phyloP scores from a whole-genome alignment of 2,329 filamentous ascomycete genomes.

The Anisogramma anomala region DNA sequence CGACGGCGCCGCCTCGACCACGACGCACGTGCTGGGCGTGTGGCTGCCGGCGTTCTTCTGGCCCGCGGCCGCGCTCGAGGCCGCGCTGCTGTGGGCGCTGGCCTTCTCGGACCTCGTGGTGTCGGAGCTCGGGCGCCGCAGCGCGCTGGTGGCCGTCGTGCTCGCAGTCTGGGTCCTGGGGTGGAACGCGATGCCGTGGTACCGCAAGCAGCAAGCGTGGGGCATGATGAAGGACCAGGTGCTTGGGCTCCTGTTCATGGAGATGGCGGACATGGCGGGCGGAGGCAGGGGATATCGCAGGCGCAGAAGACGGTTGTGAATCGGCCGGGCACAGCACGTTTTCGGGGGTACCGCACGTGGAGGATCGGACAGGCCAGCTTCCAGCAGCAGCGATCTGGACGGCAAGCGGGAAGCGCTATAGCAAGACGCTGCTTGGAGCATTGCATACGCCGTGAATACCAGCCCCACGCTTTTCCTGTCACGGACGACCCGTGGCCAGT shows the following conservation, averaged over 20 bases:
- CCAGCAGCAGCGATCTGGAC: too few relatives aligned
- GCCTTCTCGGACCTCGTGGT: background rate
- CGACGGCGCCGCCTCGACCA: slow-evolving; percentile 1
- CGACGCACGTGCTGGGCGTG: slow-evolving; percentile 6
- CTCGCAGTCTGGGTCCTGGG: slow-evolving; percentile 8
- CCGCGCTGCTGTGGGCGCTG: slow-evolving; percentile 7
- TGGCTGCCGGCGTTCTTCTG: slow-evolving; percentile 12
- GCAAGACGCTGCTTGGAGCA: too few relatives aligned
- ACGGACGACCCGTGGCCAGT: too few relatives aligned
- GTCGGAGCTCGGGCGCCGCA: background rate
- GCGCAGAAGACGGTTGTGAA: slow-evolving; percentile 6
- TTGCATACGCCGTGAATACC: too few relatives aligned
- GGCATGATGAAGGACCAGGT: slow-evolving; percentile 13
- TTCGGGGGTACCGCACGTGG: too few relatives aligned
- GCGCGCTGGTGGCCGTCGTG: background rate
- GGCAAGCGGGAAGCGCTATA: too few relatives aligned
- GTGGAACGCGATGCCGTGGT: slow-evolving; percentile 13
- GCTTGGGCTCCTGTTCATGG: slow-evolving; percentile 10
- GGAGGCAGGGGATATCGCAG: slow-evolving; percentile 7
- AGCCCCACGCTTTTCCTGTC: too few relatives aligned
- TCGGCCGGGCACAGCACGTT: too few relatives aligned
- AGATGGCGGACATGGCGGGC: slow-evolving; percentile 11
- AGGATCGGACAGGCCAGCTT: too few relatives aligned
- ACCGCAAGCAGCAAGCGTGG: slow-evolving; percentile 12
- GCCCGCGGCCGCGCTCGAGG: slow-evolving; percentile 5